Base-by-base conservation (phyloP, 345 rosid genomes). In the Eucalyptus decipiens region DNA sequence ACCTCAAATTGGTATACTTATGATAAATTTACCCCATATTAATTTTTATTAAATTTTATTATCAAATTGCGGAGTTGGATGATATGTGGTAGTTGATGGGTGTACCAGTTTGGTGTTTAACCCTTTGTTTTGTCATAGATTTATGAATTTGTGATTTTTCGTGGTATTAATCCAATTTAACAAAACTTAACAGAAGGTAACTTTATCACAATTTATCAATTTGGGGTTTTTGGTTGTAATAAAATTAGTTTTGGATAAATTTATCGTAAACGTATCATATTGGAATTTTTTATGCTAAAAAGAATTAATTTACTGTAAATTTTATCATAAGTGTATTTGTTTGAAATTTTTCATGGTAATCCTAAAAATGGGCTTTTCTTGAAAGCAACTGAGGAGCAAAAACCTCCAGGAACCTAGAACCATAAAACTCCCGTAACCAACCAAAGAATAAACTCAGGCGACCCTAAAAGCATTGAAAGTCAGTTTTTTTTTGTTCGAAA, bases 351-450 rank as follows among this genome's bases (percentile, higher is more conserved):
- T 58, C 1, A 52, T 52, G 1, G 1, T 21, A 52, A 52, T 1
- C 4, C 5, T 67, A 67, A 7, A n/a, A n/a, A 14, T 4, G 95
- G 97, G 96, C 94, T 92, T 95, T 95, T 94, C 99, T 95, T 40
- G 98, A 96, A 90, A 95, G 90, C 90, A 96, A 93, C 88, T 95
- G 99, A 89, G 97, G 98, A 88, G 94, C 95, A 90, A 97, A 88
- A 67, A 93, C 91, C 91, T 98, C 99, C 48, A 96, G 96, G 91
- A 98, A 94, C 83, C 97, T 95, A 11, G 97, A 98, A 48, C 98
- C 99, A 88, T 94, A 94, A 89, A 95, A 96, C 89, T 96, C 99
- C 88, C 97, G 94, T 98, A 97, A 76, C 97, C 97, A 96, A 40
- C 98, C 99, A 91, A 97, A 94, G 92, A 96, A 98, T 88, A 97